A percentile compares a stretch with the other conserved stretches of the same genome.
phyloP scores from a whole-genome alignment of 2,329 filamentous ascomycete species.

The Arthrobotrys megalospora region DNA sequence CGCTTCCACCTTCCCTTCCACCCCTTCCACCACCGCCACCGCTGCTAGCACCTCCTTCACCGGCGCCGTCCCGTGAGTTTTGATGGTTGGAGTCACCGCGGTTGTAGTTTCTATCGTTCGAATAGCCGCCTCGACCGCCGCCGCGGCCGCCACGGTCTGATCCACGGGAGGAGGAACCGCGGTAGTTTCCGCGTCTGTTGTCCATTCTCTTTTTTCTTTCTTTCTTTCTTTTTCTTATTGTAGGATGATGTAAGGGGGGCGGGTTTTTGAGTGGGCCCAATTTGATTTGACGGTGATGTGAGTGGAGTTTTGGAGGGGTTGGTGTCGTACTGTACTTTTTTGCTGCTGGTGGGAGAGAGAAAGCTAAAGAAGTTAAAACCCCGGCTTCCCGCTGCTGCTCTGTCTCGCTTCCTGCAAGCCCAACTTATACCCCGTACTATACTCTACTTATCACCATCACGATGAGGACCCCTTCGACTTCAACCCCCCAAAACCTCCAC shows the following conservation, averaged over 20 bases:
- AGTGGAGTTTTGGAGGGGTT: conserved; percentile 20
- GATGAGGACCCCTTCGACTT: conserved; percentile 37
- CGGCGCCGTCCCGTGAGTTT: conserved; percentile 68
- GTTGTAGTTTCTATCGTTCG: conserved; percentile 67
- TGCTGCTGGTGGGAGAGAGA: neutral
- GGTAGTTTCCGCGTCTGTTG: conserved; percentile 62
- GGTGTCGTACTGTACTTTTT: conserved; percentile 12
- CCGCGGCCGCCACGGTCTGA: conserved; percentile 66
- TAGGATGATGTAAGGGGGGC: conserved; percentile 6
- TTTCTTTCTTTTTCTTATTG: conserved; percentile 43
- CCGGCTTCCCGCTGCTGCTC: conserved; percentile 36
- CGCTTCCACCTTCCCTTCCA: conserved; percentile 68
- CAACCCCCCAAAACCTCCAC: neutral
- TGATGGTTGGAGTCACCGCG: conserved; percentile 66
- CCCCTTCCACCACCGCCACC: conserved; percentile 69
- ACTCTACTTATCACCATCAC: neutral
- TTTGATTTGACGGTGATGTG: neutral
- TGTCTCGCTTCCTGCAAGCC: neutral
- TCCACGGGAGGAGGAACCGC: conserved; percentile 46
- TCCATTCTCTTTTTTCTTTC: conserved; percentile 60
- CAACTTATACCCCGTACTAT: conserved; percentile 6
- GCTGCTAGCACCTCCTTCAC: conserved; percentile 66
- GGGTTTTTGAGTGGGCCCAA: neutral
- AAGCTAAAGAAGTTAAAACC: conserved; percentile 43
- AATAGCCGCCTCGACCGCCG: conserved; percentile 69